Conservation (phyloP, 2,329 filamentous ascomycete genomes). For the Neoscytalidium dimidiatum region DNA sequence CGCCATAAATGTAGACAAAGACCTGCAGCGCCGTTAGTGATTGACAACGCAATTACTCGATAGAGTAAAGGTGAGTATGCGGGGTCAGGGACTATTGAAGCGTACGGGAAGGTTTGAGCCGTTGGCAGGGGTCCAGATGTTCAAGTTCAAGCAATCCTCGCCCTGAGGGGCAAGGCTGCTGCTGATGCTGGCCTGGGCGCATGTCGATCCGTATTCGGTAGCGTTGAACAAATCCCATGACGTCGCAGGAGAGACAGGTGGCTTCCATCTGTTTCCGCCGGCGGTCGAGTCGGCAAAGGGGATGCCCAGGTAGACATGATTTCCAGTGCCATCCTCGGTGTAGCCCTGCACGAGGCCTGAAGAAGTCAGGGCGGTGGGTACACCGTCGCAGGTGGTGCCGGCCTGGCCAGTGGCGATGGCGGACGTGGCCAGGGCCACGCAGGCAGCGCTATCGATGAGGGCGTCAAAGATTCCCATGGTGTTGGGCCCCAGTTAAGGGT, state of each 20-base stretch:
- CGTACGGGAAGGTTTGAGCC: constrained; percentile 32
- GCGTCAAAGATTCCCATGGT: constrained; percentile 1
- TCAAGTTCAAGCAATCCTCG: constrained; percentile 39
- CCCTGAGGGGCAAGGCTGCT: constrained; percentile 16
- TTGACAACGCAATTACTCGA: not conserved
- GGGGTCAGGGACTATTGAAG: not conserved
- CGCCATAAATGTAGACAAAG: constrained; percentile 49
- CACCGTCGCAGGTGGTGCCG: constrained; percentile 4
- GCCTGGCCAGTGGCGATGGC: constrained; percentile 1
- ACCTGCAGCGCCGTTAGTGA: constrained; percentile 26
- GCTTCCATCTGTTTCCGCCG: constrained; percentile 13
- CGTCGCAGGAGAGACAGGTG: not conserved
- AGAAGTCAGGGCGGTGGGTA: constrained; percentile 7
- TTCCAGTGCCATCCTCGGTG: constrained; percentile 10
- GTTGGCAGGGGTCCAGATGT: constrained; percentile 35
- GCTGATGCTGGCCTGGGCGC: constrained; percentile 17
- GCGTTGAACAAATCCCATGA: constrained; percentile 6
- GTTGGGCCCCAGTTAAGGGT: not conserved
- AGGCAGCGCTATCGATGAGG: not conserved
- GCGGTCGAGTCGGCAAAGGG: constrained; percentile 18
- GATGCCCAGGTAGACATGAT: constrained; percentile 20
- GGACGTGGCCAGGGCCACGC: not conserved
- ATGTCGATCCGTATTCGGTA: constrained; percentile 16
- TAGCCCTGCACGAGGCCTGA: constrained; percentile 14
- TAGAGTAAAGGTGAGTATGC: not conserved